Base-by-base conservation (phyloP, 768 basidiomycete genomes). In the Lactarius trivialis region DNA sequence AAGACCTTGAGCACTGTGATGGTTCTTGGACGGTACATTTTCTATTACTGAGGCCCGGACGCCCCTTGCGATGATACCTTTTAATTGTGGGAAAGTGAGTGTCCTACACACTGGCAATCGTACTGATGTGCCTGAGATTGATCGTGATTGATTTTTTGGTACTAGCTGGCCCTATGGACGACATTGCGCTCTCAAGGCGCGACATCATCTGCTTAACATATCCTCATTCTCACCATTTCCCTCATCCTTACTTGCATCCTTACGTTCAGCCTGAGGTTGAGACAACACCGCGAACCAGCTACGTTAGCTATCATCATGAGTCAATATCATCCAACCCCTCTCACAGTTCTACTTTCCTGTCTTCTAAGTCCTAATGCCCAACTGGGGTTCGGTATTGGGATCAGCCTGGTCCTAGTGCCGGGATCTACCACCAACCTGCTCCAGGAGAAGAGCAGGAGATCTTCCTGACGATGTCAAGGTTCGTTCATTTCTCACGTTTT, bases 401-500 rank as follows among this genome's bases (percentile, higher is more conserved):
- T 26, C 58, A 63, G 19, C 72, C 76, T 12, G 75, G 80, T 28
- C 72, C 81, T 24, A 77, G 82, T 58, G 65, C 69, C 2, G 77
- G 79, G 61, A 79, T 85, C 67, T 89, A 81, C 66, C 83, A 93
- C 74, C 90, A 93, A 67, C 86, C 91, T 6, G 78, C 75, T 30
- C 76, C 76, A 36, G 90, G n/a, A n/a, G n/a, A n/a, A n/a, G n/a
- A n/a, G n/a, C n/a, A n/a, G n/a, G 82, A 52, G 92, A 93, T 66
- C 70, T 93, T 52, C 92, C 91, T 0, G 94, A 96, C 69, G 95
- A 97, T 73, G 96, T 97, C 83, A 93, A 95, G 82, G 91, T 91
- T 63, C 24, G 76, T 69, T 2, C 28, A 6, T 55, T 36, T 58
- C 41, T 55, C 17, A 61, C 17, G 9, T 66, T 68, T 15, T 68